Conservation (phyloP, 2,329 filamentous ascomycete genomes). For the Talaromyces sp. region DNA sequence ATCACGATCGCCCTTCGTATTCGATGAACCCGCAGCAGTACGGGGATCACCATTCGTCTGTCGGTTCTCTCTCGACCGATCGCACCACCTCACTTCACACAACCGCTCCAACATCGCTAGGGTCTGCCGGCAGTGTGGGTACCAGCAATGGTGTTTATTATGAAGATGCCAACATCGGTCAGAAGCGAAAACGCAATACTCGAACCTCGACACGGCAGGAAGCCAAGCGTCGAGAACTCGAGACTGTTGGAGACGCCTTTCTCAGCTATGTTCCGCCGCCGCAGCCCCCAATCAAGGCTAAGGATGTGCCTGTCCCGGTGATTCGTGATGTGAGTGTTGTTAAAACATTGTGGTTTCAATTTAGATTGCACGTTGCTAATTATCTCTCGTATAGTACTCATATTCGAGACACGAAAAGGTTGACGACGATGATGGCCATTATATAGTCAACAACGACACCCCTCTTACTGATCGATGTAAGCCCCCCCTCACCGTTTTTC, state of each 20-base stretch:
- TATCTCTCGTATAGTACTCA: slow-evolving; percentile 32
- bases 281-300: slow-evolving; percentile 83
- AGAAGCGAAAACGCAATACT: slow-evolving; percentile 81
- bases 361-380: background rate
- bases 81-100: slow-evolving; percentile 78
- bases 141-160: slow-evolving; percentile 56
- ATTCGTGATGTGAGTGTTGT: slow-evolving; percentile 51
- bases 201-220: slow-evolving; percentile 77
- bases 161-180: slow-evolving; percentile 63
- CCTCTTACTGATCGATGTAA: slow-evolving; percentile 84
- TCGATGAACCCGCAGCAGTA: slow-evolving; percentile 69
- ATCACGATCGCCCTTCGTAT: slow-evolving; percentile 64
- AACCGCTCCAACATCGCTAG: slow-evolving; percentile 81
- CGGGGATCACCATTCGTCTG: slow-evolving; percentile 54
- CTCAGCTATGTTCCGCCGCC: slow-evolving; percentile 79
- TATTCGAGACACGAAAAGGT: slow-evolving; percentile 60
- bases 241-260: slow-evolving; percentile 64
- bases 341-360: background rate
- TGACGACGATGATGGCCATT: slow-evolving; percentile 95
- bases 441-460: slow-evolving; percentile 83
- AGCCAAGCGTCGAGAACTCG: slow-evolving; percentile 69
- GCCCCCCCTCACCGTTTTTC: slow-evolving; percentile 31
- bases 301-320: slow-evolving; percentile 62
- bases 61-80: slow-evolving; percentile 73
- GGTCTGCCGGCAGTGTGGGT: slow-evolving; percentile 53